Base-by-base conservation (phyloP, 768 basidiomycete species). In the Auricularia cornea region DNA sequence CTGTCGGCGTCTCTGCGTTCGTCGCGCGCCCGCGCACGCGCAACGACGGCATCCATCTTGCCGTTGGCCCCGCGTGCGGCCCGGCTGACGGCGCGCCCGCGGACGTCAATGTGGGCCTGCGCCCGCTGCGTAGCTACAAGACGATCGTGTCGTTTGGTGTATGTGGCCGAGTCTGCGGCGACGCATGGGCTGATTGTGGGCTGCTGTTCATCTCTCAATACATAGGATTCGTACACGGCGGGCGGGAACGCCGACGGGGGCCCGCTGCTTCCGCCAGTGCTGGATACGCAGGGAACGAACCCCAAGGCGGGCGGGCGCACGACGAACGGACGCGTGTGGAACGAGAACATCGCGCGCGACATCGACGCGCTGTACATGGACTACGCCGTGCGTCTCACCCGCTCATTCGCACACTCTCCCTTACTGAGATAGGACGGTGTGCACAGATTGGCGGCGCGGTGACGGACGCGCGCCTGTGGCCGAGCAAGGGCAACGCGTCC, bases 141-240 rank as follows among this genome's bases (percentile, higher is more conserved):
- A 84, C 79, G 4, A 78, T 84, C 41, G 83, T 84, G 1, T 75
- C 81, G 1, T 84, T 84, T 63, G 81, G 82, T 26, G 83, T 81
- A 67, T 54, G 75, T 72, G n/a, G 33, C 51, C n/a, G 12, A 54
- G 48, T 3, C 38, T 33, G 61, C 78, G 44, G 2, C 16, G 18
- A 40, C 68, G 80, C 81, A 83, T 63, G 81, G 10, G 35, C n/a
- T n/a, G n/a, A n/a, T n/a, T n/a, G n/a, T 38, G 35, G 10, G 44
- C 44, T 48, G 23, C 11, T 48, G 6, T 48, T 6, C 44, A 38
- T 38, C n/a, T n/a, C n/a, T n/a, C n/a, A n/a, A n/a, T 38, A 38
- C 16, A 1, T 38, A 48, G 44, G 44, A 48, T 23, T 48, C 79
- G 12, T 84, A 78, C 64, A 83, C 81, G 0, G 80, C 81, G 59